Base-by-base conservation (phyloP, 495 filamentous ascomycete genomes). In the Lepraria neglecta region DNA sequence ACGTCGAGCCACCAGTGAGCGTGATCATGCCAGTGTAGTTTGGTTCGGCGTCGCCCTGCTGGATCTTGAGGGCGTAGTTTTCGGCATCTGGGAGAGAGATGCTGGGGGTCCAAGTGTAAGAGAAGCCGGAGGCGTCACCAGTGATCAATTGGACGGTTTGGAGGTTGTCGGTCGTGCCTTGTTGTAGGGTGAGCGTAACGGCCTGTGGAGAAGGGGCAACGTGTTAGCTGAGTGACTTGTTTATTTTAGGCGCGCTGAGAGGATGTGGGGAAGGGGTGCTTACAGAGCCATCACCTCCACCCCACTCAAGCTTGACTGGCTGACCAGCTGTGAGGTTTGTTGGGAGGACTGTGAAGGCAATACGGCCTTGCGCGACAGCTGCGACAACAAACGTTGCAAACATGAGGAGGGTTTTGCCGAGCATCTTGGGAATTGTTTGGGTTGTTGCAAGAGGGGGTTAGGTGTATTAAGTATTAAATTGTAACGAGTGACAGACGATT, bases 1-100 rank as follows among this genome's bases (percentile, higher is more conserved):
- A 63, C 44, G 55, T 62, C 21, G 44, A 55, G n/a, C 65, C 73
- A 52, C 70, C 70, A 19, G 64, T 61, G 30, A 65, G 55, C 51
- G 44, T 70, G 19, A 81, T 44, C 27, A 73, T 71, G 6, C 72
- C 77, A n/a, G 77, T 75, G 61, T 79, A 81, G 61, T 81, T 81
- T 28, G 69, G 62, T 4, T 74, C 44, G 14, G 68, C 71, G 40
- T 65, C 57, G 44, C 66, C 70, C 61, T 80, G 79, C 17, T 62
- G 60, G 66, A 81, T 76, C 60, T 78, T 69, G 51, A 80, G 72
- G 21, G 79, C 77, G 58, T 81, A 81, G 65, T 75, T 70, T 7
- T 70, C 38, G 19, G 68, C 74, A 33, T 71, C 64, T n/a, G 71
- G 69, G 35, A 80, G 65, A 19, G 68, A 68, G 31, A 59, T 64